A percentile compares a stretch with the other conserved stretches of the same genome.
Evolutionary conservation across 352 stramenopile genomes (phyloP).

Genomic region (Phytophthora palmivora): DNA sequence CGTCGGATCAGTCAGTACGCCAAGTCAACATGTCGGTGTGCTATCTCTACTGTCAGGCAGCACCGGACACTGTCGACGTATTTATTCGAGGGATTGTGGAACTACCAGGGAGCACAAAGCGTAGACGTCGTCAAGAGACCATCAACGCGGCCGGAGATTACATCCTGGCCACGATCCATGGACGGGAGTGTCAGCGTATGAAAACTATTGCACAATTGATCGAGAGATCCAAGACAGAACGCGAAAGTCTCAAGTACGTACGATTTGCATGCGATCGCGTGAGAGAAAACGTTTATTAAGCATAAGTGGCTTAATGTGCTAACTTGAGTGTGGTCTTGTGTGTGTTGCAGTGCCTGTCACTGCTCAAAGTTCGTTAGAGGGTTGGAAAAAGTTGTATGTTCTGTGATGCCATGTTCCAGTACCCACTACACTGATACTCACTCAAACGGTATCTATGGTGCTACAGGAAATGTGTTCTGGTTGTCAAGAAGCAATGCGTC

Average conservation of each 20-base stretch:
- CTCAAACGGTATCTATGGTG: not conserved
- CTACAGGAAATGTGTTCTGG: conserved; percentile 64
- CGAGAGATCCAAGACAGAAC: conserved; percentile 61
- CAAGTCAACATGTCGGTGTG: conserved; percentile 65
- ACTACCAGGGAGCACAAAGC: conserved; percentile 29
- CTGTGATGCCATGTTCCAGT: not conserved
- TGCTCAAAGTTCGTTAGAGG: conserved; percentile 59
- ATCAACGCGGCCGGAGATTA: conserved; percentile 40
- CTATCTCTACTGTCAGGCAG: conserved; percentile 65
- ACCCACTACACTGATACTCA: conserved; percentile 1
- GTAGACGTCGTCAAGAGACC: conserved; percentile 21
- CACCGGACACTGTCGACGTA: conserved; percentile 51
- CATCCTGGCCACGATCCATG: conserved; percentile 52
- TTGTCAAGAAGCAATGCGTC: conserved; percentile 58
- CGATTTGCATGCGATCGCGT: too few relatives aligned
- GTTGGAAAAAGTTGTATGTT: conserved; percentile 54
- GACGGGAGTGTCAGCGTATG: conserved; percentile 58
- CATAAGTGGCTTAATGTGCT: not conserved
- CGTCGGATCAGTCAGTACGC: conserved; percentile 24
- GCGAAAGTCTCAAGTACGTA: conserved; percentile 57
- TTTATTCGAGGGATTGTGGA: conserved; percentile 72
- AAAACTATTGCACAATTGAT: conserved; percentile 61
- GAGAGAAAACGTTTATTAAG: too few relatives aligned
- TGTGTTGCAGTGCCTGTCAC: conserved; percentile 49
- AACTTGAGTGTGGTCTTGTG: not conserved